Evolutionary conservation across 2,329 filamentous ascomycete genomes (phyloP).

Genomic region (Colletotrichum orchidophilum): DNA sequence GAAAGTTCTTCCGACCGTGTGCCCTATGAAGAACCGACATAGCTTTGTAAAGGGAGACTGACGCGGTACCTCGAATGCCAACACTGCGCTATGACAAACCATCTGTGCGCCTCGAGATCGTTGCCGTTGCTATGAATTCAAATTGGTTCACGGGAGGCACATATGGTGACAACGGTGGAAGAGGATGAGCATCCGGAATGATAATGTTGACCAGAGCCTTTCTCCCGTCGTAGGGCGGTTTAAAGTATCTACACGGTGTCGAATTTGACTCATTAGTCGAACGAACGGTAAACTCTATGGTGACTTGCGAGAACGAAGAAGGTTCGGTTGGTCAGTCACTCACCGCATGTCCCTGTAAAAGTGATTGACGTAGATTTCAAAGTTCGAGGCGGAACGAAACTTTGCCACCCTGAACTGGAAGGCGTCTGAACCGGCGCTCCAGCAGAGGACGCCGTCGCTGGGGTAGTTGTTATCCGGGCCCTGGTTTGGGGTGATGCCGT

Average conservation of each 20-base stretch:
- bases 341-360: constrained; percentile 29
- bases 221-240: constrained; percentile 12
- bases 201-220: constrained; percentile 26
- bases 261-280: background rate
- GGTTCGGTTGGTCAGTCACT: background rate
- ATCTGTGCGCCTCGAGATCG: constrained; percentile 31
- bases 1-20: constrained; percentile 1
- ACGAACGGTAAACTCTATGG: background rate
- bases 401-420: constrained; percentile 30
- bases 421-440: constrained; percentile 4
- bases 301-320: background rate
- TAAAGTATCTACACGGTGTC: constrained; percentile 6
- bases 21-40: background rate
- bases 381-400: constrained; percentile 32
- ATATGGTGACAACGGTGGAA: constrained; percentile 13
- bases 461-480: constrained; percentile 41
- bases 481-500: constrained; percentile 34
- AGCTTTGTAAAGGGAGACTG: background rate
- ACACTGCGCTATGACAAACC: constrained; percentile 16
- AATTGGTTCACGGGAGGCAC: constrained; percentile 26
- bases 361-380: constrained; percentile 29
- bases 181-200: constrained; percentile 19
- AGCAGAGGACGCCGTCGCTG: constrained; percentile 29
- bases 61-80: background rate
- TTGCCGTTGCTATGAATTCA: constrained; percentile 31